Evolutionary conservation across 2,329 filamentous ascomycete species (phyloP), one percentile per base, ranked within the genome.

Genomic region (Trichoderma lentiforme): DNA sequence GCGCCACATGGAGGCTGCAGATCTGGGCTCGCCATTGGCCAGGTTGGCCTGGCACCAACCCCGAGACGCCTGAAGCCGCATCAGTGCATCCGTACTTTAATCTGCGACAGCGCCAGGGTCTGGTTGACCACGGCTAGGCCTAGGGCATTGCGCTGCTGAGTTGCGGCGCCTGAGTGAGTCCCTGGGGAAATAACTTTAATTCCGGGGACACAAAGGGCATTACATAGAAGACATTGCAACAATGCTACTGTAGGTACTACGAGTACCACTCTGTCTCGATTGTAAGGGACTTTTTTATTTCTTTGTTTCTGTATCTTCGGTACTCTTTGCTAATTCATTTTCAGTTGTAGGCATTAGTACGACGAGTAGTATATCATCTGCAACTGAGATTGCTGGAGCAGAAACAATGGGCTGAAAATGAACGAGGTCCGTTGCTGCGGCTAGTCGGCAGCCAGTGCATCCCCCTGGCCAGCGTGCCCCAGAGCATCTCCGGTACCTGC

Each of bases 11-110:
- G 64, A 67, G 63, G 32, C 64, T 61, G 32, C 28, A 47, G 57
- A 60, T 68, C 47, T 36, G 70, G 56, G 43, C 24, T 34, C 32
- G 57, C 36, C 24, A 72, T 72, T 72, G 70, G 70, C 47, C 64
- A 57, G 62, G 63, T 15, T 26, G 30, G 18, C 63, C 64, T 58
- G 47, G 69, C 69, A 65, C 69, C 15, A 34, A 51, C 47, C 39
- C 28, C 47, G 70, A 72, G 70, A 72, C 70, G 70, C 64, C 58
- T 72, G 28, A 61, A 72, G 70, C 70, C 70, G 63, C 70, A 72
- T 72, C 47, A 66, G 39, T 66, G 47, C 51, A 61, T 56, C 64
- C 70, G 69, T 63, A 69, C 70, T 72, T 72, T 68, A 72, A 72
- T 66, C 70, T 72, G 63, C 64, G 70, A 72, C 70, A 64, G 28